These are phyloP conservation scores for Crithidia expoeki DNA, from an alignment of 208 protist genomes.

Conservation along the genomic window DNA sequence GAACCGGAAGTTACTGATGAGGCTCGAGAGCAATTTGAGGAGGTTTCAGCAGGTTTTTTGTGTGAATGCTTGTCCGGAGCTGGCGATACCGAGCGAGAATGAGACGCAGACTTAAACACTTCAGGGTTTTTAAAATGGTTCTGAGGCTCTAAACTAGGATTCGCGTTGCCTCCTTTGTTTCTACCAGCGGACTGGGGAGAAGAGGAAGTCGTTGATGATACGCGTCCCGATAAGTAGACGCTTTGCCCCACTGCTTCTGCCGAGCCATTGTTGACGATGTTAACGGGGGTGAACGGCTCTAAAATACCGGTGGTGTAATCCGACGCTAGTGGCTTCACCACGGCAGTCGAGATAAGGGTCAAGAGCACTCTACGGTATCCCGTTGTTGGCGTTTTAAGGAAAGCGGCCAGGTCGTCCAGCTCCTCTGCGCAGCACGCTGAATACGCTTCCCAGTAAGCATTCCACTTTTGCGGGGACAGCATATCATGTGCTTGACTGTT, in stretches of 20 bases:
- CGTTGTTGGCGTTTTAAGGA: neutral
- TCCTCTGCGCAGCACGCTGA: constrained; percentile 28
- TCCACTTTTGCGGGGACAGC: constrained; percentile 60
- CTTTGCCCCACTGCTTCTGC: no score
- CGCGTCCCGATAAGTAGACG: no score
- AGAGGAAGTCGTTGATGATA: no score
- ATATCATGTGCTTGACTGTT: constrained; percentile 6
- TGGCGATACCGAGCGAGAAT: neutral
- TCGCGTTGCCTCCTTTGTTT: no score
- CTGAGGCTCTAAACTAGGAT: no score
- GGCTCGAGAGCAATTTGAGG: neutral
- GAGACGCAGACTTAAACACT: neutral
- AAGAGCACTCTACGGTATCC: constrained; percentile 25
- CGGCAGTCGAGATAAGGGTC: constrained; percentile 9
- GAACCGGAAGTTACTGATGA: constrained; percentile 6
- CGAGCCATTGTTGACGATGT: neutral
- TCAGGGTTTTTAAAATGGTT: neutral
- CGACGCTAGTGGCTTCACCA: neutral
- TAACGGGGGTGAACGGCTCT: neutral
- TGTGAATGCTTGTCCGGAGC: neutral
- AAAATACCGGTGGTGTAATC: neutral
- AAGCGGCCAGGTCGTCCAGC: constrained; percentile 19
- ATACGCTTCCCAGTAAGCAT: constrained; percentile 63
- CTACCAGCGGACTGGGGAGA: no score
- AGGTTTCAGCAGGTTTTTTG: neutral